Evolutionary conservation across 768 basidiomycete genomes (phyloP).

Genomic region (Candolleomyces eurysporus): DNA sequence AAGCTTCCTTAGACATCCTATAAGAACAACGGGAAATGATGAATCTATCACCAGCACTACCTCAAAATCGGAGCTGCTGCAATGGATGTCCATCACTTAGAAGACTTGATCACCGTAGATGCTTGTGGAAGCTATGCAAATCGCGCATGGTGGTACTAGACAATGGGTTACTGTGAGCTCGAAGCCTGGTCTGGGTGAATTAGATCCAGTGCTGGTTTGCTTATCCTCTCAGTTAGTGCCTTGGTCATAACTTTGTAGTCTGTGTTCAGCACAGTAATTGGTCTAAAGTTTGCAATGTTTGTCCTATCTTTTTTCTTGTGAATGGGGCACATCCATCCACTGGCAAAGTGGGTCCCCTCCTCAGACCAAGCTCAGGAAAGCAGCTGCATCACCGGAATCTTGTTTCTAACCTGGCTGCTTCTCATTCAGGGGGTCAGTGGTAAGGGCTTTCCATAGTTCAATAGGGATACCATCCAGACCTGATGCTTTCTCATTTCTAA

Average conservation of each 20-base stretch:
- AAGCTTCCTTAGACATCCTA: too few species aligned
- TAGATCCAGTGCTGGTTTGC: conserved; percentile 6
- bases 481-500: conserved; percentile 15
- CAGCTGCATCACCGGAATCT: conserved; percentile 4
- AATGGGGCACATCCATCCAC: conserved; percentile 38
- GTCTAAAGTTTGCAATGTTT: conserved; percentile 31
- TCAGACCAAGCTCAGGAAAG: conserved; percentile 11
- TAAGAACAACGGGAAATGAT: too few species aligned
- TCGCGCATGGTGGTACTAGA: too few species aligned
- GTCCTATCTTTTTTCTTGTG: conserved; percentile 39
- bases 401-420: too few species aligned
- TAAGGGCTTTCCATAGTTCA: conserved; percentile 22
- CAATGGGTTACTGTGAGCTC: too few species aligned
- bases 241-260: conserved; percentile 35
- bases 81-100: too few species aligned
- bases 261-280: conserved; percentile 31
- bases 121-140: too few species aligned
- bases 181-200: conserved; percentile 20
- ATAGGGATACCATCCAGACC: conserved; percentile 22
- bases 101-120: too few species aligned
- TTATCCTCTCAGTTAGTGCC: conserved; percentile 17
- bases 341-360: conserved; percentile 14
- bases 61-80: too few species aligned
- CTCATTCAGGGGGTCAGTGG: conserved; percentile 10
- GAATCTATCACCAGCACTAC: too few species aligned